Base-by-base conservation (phyloP, 768 basidiomycete species). In the Tricholoma furcatifolium region DNA sequence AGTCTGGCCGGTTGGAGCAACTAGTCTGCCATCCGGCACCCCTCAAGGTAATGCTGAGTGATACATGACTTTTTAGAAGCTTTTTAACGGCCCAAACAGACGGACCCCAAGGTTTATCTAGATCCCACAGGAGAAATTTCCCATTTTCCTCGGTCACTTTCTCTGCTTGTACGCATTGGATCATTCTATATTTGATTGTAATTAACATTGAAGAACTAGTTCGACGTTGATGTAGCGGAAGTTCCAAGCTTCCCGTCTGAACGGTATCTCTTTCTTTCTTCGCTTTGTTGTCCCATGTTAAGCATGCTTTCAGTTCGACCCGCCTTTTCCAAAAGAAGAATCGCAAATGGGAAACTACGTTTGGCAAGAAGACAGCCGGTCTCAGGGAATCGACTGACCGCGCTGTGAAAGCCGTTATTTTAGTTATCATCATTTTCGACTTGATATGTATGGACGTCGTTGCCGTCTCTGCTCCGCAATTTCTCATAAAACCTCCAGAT, bases 91-190 rank as follows among this genome's bases (percentile, higher is more conserved):
- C 6, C 21, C 11, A 24, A 11, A 44, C 32, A 60, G 59, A 49
- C 56, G 2, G 56, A 60, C 35, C 59, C 59, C 14, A 48, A 39
- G 23, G 51, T 56, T 9, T 60, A 46, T 45, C 9, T 54, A 12
- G 55, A 60, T 23, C 38, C 43, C 32, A 51, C 43, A 14, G 59
- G 50, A 10, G 55, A 51, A 17, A 50, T 52, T 18, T 54, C 56
- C 11, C 50, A 51, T 17, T 54, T 51, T 34, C 53, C 55, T 5
- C 54, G 52, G 4, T 54, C 59, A 3, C 54, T 60, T 42, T 51
- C 50, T 35, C 21, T 60, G 12, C n/a, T 54, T 10, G 54, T 60
- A 50, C 34, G 52, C 38, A 3, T 48, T 7, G 14, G 2, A 32
- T 9, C 7, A 7, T 21, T 8, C 17, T 34, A 8, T 11, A 3